These are phyloP conservation scores for Tagetes erecta DNA, from an alignment of 129 eudicot species.

Conservation along the genomic window DNA sequence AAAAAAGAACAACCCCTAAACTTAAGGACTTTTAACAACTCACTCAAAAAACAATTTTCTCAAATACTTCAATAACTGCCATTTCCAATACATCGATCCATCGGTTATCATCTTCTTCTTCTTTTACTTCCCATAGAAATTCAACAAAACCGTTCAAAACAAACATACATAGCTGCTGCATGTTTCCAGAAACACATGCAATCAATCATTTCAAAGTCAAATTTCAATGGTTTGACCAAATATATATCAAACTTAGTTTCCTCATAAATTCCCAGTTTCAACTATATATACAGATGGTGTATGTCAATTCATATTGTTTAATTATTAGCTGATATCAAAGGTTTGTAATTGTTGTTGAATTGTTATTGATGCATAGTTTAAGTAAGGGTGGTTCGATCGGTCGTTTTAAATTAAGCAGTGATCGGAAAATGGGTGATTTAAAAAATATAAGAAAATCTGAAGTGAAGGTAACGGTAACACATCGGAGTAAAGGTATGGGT, in stretches of 20 bases:
- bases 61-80: slow-evolving; percentile 27
- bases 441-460: neutral
- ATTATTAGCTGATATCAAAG: too few species aligned
- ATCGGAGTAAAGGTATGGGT: slow-evolving; percentile 24
- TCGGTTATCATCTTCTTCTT: neutral
- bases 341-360: too few species aligned
- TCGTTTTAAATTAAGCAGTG: slow-evolving; percentile 21
- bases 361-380: slow-evolving; percentile 17
- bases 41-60: slow-evolving; percentile 12
- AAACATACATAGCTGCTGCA: slow-evolving; percentile 4
- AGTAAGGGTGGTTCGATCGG: slow-evolving; percentile 13
- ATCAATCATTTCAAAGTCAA: slow-evolving; percentile 23
- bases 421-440: slow-evolving; percentile 16
- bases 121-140: slow-evolving; percentile 17
- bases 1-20: neutral
- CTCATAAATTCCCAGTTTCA: neutral
- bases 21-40: neutral
- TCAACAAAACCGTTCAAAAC: slow-evolving; percentile 23
- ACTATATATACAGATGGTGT: too few species aligned
- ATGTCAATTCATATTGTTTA: too few species aligned
- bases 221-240: too few species aligned
- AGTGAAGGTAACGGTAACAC: neutral
- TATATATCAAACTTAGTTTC: slow-evolving; percentile 20
- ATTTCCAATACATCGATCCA: neutral
- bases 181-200: slow-evolving; percentile 24